Base-by-base conservation (phyloP, 768 basidiomycete species). In the Lactarius tabidus region DNA sequence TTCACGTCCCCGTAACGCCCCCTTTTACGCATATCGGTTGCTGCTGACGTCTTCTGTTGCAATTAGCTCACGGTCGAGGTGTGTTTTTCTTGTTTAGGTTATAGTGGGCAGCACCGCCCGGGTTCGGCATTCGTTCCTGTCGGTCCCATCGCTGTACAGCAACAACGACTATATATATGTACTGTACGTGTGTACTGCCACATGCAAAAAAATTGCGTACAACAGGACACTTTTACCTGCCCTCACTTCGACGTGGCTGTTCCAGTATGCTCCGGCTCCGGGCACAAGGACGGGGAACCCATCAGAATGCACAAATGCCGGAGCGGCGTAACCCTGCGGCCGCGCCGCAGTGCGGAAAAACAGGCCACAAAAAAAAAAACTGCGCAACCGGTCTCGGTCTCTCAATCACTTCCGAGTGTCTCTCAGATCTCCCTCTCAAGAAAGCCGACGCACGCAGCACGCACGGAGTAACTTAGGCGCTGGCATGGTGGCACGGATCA, bases 31-130 rank as follows among this genome's bases (percentile, higher is more conserved):
- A 65, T 20, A 23, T 35, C 38, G 23, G n/a, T 43, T 26, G 18
- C 28, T 15, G n/a, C 33, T 60, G n/a, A 65, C 45, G 10, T 57
- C 35, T 60, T 41, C 17, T 43, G 45, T 31, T 54, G 41, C 43
- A 56, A 43, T 38, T 38, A 56, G 35, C 43, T 35, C 12, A 8
- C 12, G 59, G 33, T 56, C 7, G 31, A 64, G 31, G 48, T 45
- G 28, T 45, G 18, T 39, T 39, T 38, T 55, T 26, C 48, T 8
- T 51, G 26, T 51, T 26, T 51, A 51, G 48, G 48, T 15, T 26
- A 15, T 12, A 17, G 23, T 51, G 26, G 45, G 45, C n/a, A 45
- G n/a, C 23, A 23, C n/a, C 9, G 23, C 3, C 12, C 12, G 45
- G 45, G n/a, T 12, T 45, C 12, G 45, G 45, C 23, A 26, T 26